These are phyloP conservation scores for Saccharomycopsis phalli DNA, from an alignment of 1,139 yeast genomes.

Conservation along the genomic window DNA sequence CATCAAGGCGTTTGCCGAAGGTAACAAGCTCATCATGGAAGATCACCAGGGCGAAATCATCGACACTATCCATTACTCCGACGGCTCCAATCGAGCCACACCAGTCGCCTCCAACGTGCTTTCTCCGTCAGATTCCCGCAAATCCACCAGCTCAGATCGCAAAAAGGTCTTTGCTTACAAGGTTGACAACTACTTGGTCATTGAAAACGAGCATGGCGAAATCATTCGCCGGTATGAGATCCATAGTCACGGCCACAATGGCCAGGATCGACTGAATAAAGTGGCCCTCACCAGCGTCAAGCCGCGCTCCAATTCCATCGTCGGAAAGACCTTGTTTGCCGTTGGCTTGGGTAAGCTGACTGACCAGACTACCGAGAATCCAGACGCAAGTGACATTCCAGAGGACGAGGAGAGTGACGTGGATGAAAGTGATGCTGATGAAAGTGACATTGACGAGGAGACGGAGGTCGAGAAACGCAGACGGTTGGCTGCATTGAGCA, in stretches of 20 bases:
- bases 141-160: constrained; percentile 13
- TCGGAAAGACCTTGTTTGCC: constrained; percentile 12
- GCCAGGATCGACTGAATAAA: constrained; percentile 1
- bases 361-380: background rate
- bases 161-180: constrained; percentile 47
- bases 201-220: constrained; percentile 91
- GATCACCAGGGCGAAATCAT: constrained; percentile 76
- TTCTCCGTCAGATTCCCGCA: background rate
- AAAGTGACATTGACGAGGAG: constrained; percentile 36
- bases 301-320: constrained; percentile 11
- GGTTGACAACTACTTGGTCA: constrained; percentile 63
- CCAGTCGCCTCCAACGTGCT: background rate
- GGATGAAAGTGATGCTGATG: constrained; percentile 16
- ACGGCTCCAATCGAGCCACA: constrained; percentile 7
- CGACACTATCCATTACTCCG: constrained; percentile 29
- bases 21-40: constrained; percentile 61
- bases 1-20: constrained; percentile 64
- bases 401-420: constrained; percentile 24
- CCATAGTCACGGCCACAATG: constrained; percentile 37
- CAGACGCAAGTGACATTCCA: constrained; percentile 12
- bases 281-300: background rate
- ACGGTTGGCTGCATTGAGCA: constrained; percentile 76
- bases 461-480: constrained; percentile 67
- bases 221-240: constrained; percentile 74
- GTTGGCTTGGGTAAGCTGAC: constrained; percentile 15